Conservation (phyloP, 768 basidiomycete genomes). For the Kwoniella botswanensis region DNA sequence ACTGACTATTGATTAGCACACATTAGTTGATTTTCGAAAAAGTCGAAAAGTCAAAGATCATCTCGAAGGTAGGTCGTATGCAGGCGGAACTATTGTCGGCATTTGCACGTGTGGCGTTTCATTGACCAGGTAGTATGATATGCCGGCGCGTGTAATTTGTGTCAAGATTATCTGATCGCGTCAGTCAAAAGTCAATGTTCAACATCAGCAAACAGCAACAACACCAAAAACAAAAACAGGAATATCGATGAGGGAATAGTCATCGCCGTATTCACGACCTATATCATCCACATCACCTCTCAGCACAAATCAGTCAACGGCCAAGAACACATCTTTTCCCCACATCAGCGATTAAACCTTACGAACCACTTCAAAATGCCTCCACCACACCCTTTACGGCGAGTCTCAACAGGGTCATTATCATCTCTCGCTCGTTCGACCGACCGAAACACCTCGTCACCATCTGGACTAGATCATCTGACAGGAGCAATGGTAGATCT, state of each 20-base stretch:
- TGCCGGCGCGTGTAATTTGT: neutral
- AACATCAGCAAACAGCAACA: neutral
- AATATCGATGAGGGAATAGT: too few relatives aligned
- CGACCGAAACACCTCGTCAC: conserved; percentile 67
- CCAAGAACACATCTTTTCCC: too few relatives aligned
- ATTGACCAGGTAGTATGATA: neutral
- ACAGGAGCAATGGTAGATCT: conserved; percentile 83
- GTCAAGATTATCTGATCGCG: neutral
- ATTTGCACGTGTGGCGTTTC: neutral
- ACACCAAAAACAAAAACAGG: neutral
- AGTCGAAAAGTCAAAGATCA: neutral
- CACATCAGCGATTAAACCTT: neutral
- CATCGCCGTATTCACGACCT: too few relatives aligned
- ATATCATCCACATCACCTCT: too few relatives aligned
- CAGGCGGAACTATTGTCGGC: neutral
- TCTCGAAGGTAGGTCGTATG: neutral
- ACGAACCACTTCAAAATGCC: conserved; percentile 26
- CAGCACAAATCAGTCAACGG: too few relatives aligned
- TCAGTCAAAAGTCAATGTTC: neutral
- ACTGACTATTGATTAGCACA: too few relatives aligned
- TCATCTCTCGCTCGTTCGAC: conserved; percentile 80
- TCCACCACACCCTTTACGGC: conserved; percentile 68
- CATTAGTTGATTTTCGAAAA: neutral
- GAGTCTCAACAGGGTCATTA: conserved; percentile 89
- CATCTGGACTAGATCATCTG: conserved; percentile 82